Conservation (phyloP, 1,284 basidiomycete species). For the Cystobasidiaceae sp. region DNA sequence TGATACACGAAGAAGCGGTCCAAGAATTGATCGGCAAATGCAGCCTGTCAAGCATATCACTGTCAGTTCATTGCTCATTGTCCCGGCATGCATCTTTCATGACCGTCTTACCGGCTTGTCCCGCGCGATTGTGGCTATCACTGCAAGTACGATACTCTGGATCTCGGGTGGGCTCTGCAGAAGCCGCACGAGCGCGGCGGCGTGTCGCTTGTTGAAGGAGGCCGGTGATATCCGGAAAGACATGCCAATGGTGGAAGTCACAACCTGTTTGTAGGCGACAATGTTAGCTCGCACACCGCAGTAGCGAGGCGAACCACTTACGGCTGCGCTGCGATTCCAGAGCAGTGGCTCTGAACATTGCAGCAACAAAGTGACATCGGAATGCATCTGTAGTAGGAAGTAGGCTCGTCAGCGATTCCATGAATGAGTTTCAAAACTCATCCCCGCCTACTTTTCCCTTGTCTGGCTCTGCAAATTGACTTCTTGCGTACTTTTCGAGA, state of each 20-base stretch:
- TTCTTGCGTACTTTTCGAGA: constrained; percentile 72
- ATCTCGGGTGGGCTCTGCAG: constrained; percentile 62
- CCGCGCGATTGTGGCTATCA: constrained; percentile 59
- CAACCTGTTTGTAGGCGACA: constrained; percentile 56
- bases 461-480: constrained; percentile 71
- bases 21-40: constrained; percentile 48
- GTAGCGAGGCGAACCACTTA: too few species aligned
- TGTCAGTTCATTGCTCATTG: too few species aligned
- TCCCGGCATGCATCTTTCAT: too few species aligned
- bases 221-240: constrained; percentile 68
- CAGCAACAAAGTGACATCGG: constrained; percentile 65
- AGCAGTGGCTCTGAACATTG: constrained; percentile 67
- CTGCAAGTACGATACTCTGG: constrained; percentile 65
- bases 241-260: constrained; percentile 63
- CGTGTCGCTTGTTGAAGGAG: constrained; percentile 55
- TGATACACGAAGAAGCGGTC: constrained; percentile 65
- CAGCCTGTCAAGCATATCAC: neutral
- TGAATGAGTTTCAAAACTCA: neutral
- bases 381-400: constrained; percentile 55
- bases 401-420: neutral
- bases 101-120: constrained; percentile 2
- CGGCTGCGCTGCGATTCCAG: constrained; percentile 77
- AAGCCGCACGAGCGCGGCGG: constrained; percentile 64
- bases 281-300: too few species aligned
- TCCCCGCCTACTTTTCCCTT: constrained; percentile 43